Conservation (phyloP, 805 yeast genomes). For the Naumovozyma dairenensis region DNA sequence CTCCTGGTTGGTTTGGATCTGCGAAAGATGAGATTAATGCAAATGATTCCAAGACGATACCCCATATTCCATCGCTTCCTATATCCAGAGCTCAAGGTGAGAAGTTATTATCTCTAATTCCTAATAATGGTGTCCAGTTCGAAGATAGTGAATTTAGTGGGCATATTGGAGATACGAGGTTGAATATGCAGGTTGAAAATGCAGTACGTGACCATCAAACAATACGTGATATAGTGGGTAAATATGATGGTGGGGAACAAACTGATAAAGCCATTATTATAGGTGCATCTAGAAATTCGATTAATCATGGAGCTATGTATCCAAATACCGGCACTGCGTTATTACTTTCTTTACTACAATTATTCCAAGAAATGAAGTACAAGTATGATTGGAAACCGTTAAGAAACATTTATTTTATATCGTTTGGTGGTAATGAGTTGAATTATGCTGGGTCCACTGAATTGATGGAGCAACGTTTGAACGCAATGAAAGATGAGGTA, state of each 20-base stretch:
- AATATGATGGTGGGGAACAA: slow-evolving; percentile 74
- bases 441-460: slow-evolving; percentile 76
- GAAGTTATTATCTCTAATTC: slow-evolving; percentile 26
- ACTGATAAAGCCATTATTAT: slow-evolving; percentile 57
- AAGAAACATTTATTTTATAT: slow-evolving; percentile 70
- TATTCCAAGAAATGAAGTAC: slow-evolving; percentile 53
- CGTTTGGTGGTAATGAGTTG: slow-evolving; percentile 72
- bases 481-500: slow-evolving; percentile 46
- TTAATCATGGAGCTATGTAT: slow-evolving; percentile 58
- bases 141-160: slow-evolving; percentile 15
- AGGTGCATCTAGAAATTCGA: slow-evolving; percentile 73
- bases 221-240: slow-evolving; percentile 68
- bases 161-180: slow-evolving; percentile 6
- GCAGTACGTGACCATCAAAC: slow-evolving; percentile 45
- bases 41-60: slow-evolving; percentile 40
- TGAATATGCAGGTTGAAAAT: slow-evolving; percentile 31
- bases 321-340: slow-evolving; percentile 67
- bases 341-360: slow-evolving; percentile 55
- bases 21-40: slow-evolving; percentile 35
- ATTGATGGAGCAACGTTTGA: slow-evolving; percentile 48
- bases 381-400: slow-evolving; percentile 70
- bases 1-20: slow-evolving; percentile 51
- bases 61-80: slow-evolving; percentile 68
- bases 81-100: slow-evolving; percentile 61
- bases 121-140: slow-evolving; percentile 16